Evolutionary conservation across 768 basidiomycete species (phyloP).

Genomic region (Flagelloscypha sp.): DNA sequence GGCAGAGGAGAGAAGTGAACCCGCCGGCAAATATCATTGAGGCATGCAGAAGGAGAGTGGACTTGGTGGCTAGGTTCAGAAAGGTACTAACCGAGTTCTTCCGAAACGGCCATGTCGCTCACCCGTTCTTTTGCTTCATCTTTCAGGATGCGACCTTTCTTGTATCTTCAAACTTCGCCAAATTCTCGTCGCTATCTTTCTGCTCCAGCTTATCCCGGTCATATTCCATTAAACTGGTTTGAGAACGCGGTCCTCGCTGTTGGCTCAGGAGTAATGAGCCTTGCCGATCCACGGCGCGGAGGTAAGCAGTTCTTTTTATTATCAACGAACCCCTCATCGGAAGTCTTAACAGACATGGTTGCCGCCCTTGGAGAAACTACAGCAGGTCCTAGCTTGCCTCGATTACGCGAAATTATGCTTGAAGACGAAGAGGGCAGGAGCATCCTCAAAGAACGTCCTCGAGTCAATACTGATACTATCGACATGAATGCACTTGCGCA

Average conservation of each 20-base stretch:
- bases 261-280: conserved; percentile 78
- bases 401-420: conserved; percentile 71
- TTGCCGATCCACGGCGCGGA: conserved; percentile 74
- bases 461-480: conserved; percentile 69
- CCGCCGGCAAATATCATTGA: too few relatives aligned
- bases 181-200: too few relatives aligned
- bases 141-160: too few relatives aligned
- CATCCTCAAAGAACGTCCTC: conserved; percentile 78
- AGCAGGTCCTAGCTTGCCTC: conserved; percentile 68
- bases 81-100: too few relatives aligned
- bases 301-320: conserved; percentile 41
- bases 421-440: conserved; percentile 72
- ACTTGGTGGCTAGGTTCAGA: too few relatives aligned
- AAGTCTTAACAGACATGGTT: conserved; percentile 67
- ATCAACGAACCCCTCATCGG: conserved; percentile 4
- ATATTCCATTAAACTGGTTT: conserved; percentile 73
- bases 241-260: conserved; percentile 81
- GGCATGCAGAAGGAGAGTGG: too few relatives aligned
- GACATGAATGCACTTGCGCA: conserved; percentile 58
- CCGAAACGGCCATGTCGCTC: too few relatives aligned
- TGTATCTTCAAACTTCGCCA: too few relatives aligned
- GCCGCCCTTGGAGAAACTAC: conserved; percentile 93
- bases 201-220: conserved; percentile 59
- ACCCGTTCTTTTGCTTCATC: too few relatives aligned
- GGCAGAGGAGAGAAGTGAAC: too few relatives aligned